Evolutionary conservation across 306 rosid species (phyloP).

Genomic region (Parietaria judaica): DNA sequence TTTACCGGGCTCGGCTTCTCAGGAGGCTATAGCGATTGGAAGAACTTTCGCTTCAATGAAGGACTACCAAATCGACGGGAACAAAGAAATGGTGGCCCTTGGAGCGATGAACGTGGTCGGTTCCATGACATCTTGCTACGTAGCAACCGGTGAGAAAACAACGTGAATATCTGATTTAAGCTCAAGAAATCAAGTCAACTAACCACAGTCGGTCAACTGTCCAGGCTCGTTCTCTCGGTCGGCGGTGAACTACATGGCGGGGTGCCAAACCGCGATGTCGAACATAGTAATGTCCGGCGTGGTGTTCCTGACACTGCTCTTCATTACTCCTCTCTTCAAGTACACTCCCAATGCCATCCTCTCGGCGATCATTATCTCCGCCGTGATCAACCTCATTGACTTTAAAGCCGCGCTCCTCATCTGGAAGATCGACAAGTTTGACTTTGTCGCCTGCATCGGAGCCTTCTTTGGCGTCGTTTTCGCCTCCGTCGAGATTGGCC

Average conservation of each 20-base stretch:
- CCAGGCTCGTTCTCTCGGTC: slow-evolving; percentile 96
- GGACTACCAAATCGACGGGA: slow-evolving; percentile 90
- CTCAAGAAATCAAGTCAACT: not conserved
- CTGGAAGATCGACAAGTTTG: slow-evolving; percentile 90
- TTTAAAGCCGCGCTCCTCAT: slow-evolving; percentile 70
- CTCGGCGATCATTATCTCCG: slow-evolving; percentile 79
- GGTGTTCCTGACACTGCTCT: slow-evolving; percentile 68
- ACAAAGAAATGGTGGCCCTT: slow-evolving; percentile 94
- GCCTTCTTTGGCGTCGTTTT: slow-evolving; percentile 93
- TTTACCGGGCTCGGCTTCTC: slow-evolving; percentile 12
- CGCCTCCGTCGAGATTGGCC: slow-evolving; percentile 70
- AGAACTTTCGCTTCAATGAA: slow-evolving; percentile 96
- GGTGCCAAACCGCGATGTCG: slow-evolving; percentile 84
- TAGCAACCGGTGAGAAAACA: slow-evolving; percentile 75
- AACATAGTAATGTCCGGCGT: slow-evolving; percentile 82
- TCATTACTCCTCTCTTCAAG: slow-evolving; percentile 83
- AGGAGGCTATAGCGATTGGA: slow-evolving; percentile 97
- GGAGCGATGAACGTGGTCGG: slow-evolving; percentile 91
- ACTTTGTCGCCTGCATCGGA: slow-evolving; percentile 92
- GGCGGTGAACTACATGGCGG: slow-evolving; percentile 88
- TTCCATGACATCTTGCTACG: slow-evolving; percentile 95
- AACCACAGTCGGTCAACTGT: not conserved
- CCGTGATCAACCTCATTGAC: slow-evolving; percentile 82
- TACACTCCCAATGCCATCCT: slow-evolving; percentile 95
- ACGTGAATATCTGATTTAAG: not conserved